Evolutionary conservation across 768 basidiomycete species (phyloP).

Genomic region (Suillus subaureus): DNA sequence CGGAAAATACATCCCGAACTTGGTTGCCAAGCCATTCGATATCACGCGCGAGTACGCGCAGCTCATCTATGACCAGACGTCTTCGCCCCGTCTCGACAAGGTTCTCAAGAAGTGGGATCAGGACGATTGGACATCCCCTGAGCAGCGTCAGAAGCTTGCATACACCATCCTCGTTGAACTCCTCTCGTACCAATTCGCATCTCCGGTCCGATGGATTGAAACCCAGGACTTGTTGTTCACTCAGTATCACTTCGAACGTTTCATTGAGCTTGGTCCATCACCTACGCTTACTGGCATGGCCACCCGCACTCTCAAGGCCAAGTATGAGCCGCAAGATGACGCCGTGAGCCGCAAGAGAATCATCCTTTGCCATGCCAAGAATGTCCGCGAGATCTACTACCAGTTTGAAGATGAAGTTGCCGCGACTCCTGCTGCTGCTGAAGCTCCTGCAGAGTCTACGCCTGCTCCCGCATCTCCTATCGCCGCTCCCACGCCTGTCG

Average conservation of each 20-base stretch:
- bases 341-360: conserved; percentile 75
- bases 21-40: conserved; percentile 87
- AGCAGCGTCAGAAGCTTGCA: conserved; percentile 90
- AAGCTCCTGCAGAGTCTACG: conserved; percentile 33
- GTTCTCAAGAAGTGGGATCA: conserved; percentile 94
- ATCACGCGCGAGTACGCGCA: conserved; percentile 88
- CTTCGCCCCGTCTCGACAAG: conserved; percentile 92
- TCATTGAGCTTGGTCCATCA: conserved; percentile 95
- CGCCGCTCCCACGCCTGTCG: conserved; percentile 43
- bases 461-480: conserved; percentile 42
- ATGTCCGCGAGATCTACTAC: conserved; percentile 97
- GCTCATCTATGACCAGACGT: conserved; percentile 94
- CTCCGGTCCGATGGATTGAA: conserved; percentile 99
- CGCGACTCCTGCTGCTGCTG: conserved; percentile 41
- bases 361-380: conserved; percentile 93
- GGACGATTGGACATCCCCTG: conserved; percentile 80
- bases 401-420: conserved; percentile 86
- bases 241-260: conserved; percentile 83
- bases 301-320: conserved; percentile 83
- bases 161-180: conserved; percentile 97
- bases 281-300: conserved; percentile 98
- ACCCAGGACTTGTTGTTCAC: conserved; percentile 95
- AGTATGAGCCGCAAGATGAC: conserved; percentile 90
- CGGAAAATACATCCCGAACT: conserved; percentile 96
- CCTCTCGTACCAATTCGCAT: conserved; percentile 97